phyloP scores from a whole-genome alignment of 148 eudicot genomes.

The Linanthus parryae region DNA sequence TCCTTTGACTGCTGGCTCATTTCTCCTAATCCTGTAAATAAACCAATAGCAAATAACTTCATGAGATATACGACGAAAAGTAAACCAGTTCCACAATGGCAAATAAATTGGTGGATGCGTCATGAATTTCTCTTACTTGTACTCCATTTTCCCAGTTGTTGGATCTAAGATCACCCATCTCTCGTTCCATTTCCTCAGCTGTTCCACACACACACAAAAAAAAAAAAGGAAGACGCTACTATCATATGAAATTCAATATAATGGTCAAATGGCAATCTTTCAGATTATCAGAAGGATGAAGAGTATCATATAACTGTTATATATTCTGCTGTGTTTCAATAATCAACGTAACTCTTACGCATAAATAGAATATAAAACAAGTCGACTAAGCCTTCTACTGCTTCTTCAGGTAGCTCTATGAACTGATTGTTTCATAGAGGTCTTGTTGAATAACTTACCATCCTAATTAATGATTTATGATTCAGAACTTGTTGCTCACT shows the following conservation, averaged over 20 bases:
- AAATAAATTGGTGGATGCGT: too few relatives aligned
- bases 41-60: background rate
- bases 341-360: background rate
- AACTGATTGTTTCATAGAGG: background rate
- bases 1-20: constrained; percentile 89
- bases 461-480: too few relatives aligned
- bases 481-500: too few relatives aligned
- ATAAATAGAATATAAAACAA: background rate
- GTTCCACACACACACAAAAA: too few relatives aligned
- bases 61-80: background rate
- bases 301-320: too few relatives aligned
- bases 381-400: background rate
- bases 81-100: background rate
- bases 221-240: too few relatives aligned
- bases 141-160: constrained; percentile 97
- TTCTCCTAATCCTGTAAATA: constrained; percentile 77
- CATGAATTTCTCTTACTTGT: constrained; percentile 90
- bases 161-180: constrained; percentile 98
- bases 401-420: background rate
- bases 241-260: too few relatives aligned
- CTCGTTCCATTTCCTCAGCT: constrained; percentile 98
- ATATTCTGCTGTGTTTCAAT: too few relatives aligned
- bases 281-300: constrained; percentile 4
- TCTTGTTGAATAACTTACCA: too few relatives aligned
- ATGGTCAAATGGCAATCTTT: background rate